phyloP scores from a whole-genome alignment of 257 asterid species.

The Solanum acaule region DNA sequence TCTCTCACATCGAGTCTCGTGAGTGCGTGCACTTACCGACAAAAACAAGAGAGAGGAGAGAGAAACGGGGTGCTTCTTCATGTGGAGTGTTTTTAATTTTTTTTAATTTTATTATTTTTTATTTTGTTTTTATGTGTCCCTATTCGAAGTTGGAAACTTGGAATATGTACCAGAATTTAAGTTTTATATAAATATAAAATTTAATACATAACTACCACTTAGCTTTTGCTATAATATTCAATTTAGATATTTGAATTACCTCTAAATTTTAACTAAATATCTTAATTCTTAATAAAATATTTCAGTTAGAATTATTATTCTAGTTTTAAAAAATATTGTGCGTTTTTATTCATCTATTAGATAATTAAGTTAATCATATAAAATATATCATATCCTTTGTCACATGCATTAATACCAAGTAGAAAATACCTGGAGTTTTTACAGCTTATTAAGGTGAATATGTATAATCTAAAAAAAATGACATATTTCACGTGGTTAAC shows the following conservation, averaged over 20 bases:
- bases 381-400: too few relatives aligned
- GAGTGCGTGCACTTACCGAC: slow-evolving; percentile 5
- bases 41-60: slow-evolving; percentile 7
- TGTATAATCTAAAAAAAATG: too few relatives aligned
- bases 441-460: background rate
- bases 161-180: background rate
- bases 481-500: too few relatives aligned
- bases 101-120: background rate
- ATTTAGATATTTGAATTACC: background rate
- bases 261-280: too few relatives aligned
- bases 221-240: background rate
- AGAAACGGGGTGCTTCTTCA: background rate
- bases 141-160: background rate
- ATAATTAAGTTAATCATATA: too few relatives aligned
- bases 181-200: background rate
- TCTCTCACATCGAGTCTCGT: background rate
- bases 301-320: too few relatives aligned
- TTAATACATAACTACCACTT: background rate
- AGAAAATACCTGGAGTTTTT: too few relatives aligned
- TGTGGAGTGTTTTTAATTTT: background rate
- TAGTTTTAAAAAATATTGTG: too few relatives aligned
- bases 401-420: fast-evolving
- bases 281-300: too few relatives aligned
- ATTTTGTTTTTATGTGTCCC: background rate
- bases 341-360: too few relatives aligned